Evolutionary conservation across 306 rosid genomes (phyloP).

Genomic region (Gleditsia sinensis): DNA sequence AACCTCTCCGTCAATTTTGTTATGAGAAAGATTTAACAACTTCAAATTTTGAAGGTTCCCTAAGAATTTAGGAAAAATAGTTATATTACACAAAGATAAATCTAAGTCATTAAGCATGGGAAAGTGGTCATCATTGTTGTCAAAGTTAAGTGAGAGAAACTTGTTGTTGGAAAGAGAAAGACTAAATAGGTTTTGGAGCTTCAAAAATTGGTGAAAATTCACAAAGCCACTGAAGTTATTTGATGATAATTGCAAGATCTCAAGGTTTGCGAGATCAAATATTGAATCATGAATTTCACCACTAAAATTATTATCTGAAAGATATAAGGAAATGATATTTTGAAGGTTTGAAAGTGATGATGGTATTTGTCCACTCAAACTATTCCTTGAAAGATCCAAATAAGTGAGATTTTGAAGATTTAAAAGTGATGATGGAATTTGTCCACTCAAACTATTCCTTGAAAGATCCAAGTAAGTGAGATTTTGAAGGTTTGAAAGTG

Average conservation of each 20-base stretch:
- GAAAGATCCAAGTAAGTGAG: not conserved
- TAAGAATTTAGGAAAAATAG: not conserved
- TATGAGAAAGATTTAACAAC: not conserved
- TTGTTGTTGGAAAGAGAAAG: conserved; percentile 12
- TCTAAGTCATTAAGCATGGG: not conserved
- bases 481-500: not conserved
- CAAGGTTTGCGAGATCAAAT: not conserved
- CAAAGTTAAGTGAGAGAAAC: not conserved
- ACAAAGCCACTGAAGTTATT: conserved; percentile 21
- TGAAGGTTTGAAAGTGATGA: not conserved
- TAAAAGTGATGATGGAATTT: not conserved
- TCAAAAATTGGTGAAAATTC: not conserved
- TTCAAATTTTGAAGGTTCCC: not conserved
- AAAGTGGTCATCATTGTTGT: not conserved
- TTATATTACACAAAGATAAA: conserved; percentile 6
- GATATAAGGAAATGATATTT: not conserved
- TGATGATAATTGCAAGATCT: not conserved
- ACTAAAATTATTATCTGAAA: not conserved
- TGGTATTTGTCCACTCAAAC: not conserved
- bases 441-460: too few relatives aligned
- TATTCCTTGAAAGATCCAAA: too few relatives aligned
- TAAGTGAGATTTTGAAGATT: not conserved
- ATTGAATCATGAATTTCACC: conserved; percentile 12
- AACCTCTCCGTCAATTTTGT: not conserved
- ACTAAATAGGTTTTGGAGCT: not conserved